phyloP scores from a whole-genome alignment of 2,329 filamentous ascomycete species.

The Thelonectria olida region DNA sequence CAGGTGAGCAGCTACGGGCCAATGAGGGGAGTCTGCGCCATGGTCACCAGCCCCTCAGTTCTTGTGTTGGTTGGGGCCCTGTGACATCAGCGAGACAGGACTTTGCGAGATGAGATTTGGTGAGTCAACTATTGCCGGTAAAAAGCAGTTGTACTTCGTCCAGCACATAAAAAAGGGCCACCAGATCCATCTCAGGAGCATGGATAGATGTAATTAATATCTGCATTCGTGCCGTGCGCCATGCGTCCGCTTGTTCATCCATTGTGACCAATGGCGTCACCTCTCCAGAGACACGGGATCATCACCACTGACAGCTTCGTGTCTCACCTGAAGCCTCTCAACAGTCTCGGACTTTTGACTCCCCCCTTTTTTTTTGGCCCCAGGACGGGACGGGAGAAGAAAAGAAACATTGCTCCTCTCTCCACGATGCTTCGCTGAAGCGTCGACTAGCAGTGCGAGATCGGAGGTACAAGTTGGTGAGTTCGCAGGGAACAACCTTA shows the following conservation, averaged over 20 bases:
- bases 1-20: background rate
- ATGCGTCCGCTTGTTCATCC: background rate
- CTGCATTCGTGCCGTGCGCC: background rate
- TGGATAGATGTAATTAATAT: background rate
- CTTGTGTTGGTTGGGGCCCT: too few species aligned
- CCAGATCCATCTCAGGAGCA: background rate
- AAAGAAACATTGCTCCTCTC: background rate
- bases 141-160: background rate
- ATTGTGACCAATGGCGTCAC: constrained; percentile 5
- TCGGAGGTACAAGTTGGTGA: background rate
- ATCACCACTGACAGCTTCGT: background rate
- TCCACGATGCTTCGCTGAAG: background rate
- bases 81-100: constrained; percentile 20
- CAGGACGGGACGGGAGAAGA: background rate
- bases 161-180: background rate
- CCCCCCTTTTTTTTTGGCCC: too few species aligned
- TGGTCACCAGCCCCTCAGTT: background rate
- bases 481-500: background rate
- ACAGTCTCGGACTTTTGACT: too few species aligned
- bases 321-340: too few species aligned
- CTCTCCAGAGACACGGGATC: constrained; percentile 3
- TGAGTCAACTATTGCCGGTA: background rate
- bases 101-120: too few species aligned
- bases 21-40: background rate
- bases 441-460: background rate